Evolutionary conservation across 106 monocot genomes (phyloP).

Genomic region (Dendrobium huoshanense): DNA sequence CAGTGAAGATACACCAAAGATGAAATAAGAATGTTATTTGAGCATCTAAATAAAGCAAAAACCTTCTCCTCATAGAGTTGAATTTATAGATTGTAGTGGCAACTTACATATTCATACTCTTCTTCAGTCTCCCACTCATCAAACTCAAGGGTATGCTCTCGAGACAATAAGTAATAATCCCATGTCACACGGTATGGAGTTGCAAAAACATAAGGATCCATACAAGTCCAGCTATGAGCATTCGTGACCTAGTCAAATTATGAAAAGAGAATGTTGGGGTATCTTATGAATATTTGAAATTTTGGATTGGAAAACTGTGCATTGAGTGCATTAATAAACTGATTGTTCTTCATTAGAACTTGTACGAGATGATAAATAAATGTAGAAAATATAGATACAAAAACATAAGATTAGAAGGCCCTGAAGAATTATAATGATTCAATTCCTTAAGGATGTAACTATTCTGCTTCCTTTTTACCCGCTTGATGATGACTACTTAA

Average conservation of each 20-base stretch:
- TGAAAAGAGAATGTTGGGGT: background rate
- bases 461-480: too few relatives aligned
- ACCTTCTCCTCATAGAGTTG: background rate
- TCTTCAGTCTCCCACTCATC: constrained; percentile 69
- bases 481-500: too few relatives aligned
- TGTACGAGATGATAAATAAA: background rate
- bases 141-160: constrained; percentile 83
- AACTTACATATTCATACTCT: constrained; percentile 88
- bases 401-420: too few relatives aligned
- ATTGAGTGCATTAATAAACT: background rate
- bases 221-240: constrained; percentile 96
- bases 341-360: background rate
- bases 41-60: background rate
- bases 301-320: background rate
- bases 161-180: constrained; percentile 84
- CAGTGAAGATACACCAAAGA: background rate
- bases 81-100: background rate
- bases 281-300: background rate
- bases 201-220: constrained; percentile 93
- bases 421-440: too few relatives aligned
- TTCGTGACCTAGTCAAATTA: constrained; percentile 37
- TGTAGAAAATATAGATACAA: background rate
- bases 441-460: too few relatives aligned
- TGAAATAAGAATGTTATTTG: background rate
- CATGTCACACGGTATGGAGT: constrained; percentile 89